These are phyloP conservation scores for Dysphania ambrosioides DNA, from an alignment of 148 eudicot genomes.

Conservation along the genomic window DNA sequence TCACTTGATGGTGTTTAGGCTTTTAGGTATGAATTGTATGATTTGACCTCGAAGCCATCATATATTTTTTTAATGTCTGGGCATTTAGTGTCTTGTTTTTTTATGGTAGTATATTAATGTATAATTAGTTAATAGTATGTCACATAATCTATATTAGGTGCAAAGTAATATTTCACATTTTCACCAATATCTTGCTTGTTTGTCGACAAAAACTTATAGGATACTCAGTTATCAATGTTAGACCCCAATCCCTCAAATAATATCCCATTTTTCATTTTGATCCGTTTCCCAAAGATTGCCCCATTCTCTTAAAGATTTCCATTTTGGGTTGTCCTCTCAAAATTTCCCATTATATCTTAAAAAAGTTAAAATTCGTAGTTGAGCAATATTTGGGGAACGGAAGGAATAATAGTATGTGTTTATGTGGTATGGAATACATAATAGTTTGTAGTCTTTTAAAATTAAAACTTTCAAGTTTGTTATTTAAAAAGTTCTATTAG, in stretches of 20 bases:
- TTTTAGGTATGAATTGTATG: conserved; percentile 12
- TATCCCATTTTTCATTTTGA: too few species aligned
- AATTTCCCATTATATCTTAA: too few species aligned
- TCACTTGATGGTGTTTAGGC: conserved; percentile 8
- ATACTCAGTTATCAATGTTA: conserved; percentile 8
- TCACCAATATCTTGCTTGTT: conserved; percentile 11
- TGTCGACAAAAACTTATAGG: neutral
- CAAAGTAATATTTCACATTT: conserved; percentile 11
- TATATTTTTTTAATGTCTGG: neutral
- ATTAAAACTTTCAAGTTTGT: too few species aligned
- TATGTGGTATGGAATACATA: too few species aligned
- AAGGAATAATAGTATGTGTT: too few species aligned
- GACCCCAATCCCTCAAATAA: neutral
- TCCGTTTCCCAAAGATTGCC: too few species aligned
- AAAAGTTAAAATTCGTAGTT: too few species aligned
- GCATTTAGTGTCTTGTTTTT: neutral
- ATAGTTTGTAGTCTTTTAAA: too few species aligned
- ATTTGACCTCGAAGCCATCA: neutral
- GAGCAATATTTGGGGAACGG: too few species aligned
- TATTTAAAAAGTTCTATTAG: neutral
- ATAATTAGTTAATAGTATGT: neutral
- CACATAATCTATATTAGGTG: conserved; percentile 17
- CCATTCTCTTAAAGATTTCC: too few species aligned
- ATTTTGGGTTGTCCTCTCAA: too few species aligned
- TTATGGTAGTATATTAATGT: neutral